Conservation (phyloP, 805 yeast species). For the Metschnikowia cerradonensis region DNA sequence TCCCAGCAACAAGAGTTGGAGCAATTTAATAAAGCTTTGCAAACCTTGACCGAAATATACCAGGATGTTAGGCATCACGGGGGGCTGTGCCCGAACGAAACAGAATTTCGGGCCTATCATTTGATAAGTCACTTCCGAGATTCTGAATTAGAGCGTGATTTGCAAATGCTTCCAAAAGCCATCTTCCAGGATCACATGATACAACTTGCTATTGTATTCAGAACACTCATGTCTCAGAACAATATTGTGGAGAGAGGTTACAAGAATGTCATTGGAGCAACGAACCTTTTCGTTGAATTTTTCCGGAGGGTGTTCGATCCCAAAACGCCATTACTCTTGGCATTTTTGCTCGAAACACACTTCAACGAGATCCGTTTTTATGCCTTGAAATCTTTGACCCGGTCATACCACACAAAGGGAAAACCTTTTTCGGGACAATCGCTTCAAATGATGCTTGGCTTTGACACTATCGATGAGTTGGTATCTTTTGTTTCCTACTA, state of each 20-base stretch:
- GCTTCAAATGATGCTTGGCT: conserved; percentile 55
- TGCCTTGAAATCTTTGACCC: conserved; percentile 63
- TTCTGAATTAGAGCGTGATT: conserved; percentile 74
- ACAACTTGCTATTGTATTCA: conserved; percentile 66
- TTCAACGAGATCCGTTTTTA: conserved; percentile 74
- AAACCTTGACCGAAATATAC: conserved; percentile 84
- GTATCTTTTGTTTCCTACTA: conserved; percentile 59
- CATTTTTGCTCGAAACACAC: conserved; percentile 75
- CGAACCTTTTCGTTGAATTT: conserved; percentile 59
- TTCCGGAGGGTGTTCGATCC: conserved; percentile 49
- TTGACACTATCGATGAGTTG: conserved; percentile 56
- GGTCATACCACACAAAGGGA: conserved; percentile 65
- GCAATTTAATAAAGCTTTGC: conserved; percentile 87
- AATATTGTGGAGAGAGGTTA: conserved; percentile 52
- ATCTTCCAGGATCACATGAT: conserved; percentile 54
- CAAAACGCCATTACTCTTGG: conserved; percentile 59
- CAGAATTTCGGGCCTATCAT: conserved; percentile 89
- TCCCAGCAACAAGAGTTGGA: conserved; percentile 95
- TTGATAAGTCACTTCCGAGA: conserved; percentile 76
- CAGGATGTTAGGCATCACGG: conserved; percentile 71
- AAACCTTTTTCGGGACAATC: conserved; percentile 54
- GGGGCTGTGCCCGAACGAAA: conserved; percentile 72
- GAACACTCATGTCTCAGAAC: conserved; percentile 65
- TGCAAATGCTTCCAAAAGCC: conserved; percentile 60
- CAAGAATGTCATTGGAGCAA: conserved; percentile 47